Conservation (phyloP, 805 yeast species). For the Saccharomycopsis javanensis region DNA sequence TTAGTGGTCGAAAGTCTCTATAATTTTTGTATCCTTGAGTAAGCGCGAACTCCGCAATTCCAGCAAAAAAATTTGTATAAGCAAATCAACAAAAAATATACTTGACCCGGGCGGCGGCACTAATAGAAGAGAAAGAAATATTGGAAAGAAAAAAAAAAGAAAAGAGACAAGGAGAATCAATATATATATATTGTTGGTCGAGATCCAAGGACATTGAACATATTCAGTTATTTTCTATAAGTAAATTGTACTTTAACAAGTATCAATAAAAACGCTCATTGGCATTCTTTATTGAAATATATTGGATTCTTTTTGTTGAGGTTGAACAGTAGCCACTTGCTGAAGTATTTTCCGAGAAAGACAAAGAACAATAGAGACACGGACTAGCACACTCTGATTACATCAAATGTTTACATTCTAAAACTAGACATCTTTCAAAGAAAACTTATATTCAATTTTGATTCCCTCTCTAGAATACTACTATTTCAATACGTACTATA, state of each 20-base stretch:
- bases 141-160: not conserved
- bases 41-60: constrained; percentile 2
- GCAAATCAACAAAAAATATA: not conserved
- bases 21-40: not conserved
- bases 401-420: not conserved
- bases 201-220: not conserved
- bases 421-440: not conserved
- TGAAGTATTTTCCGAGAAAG: not conserved
- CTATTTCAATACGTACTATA: too few species aligned
- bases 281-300: too few species aligned
- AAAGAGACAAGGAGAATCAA: not conserved
- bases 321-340: too few species aligned
- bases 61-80: not conserved
- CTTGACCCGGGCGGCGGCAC: not conserved
- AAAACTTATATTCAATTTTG: too few species aligned
- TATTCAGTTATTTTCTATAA: too few species aligned
- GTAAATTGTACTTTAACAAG: not conserved
- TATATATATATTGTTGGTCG: not conserved
- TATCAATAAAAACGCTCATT: too few species aligned
- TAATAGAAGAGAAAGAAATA: not conserved
- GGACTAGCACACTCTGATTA: too few species aligned
- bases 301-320: not conserved
- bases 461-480: not conserved
- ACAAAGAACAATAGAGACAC: not conserved
- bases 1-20: too few species aligned